Evolutionary conservation across 495 filamentous ascomycete species (phyloP), one percentile per base, ranked within the genome.

Genomic region (Neurospora terricola): DNA sequence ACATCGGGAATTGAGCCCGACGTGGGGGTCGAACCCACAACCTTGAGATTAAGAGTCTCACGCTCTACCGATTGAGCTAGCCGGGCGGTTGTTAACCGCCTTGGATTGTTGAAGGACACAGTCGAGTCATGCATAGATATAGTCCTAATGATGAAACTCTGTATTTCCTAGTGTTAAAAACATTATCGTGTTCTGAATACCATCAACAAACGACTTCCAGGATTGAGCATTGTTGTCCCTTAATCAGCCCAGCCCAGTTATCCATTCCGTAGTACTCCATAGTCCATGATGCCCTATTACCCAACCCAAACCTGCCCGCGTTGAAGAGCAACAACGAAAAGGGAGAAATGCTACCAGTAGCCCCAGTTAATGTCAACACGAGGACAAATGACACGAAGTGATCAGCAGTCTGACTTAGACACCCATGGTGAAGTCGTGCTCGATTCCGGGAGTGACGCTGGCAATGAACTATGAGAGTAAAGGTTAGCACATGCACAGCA

Each of bases 381-480:
- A 18, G 12, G 54, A 18, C 14, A 1, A 1, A 36, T 30, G 30
- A 34, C 4, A 18, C 14, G 27, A 66, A 34, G 27, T 36, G 7
- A 4, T 34, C 54, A 9, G 54, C 54, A 34, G 27, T 34, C 30
- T 66, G 54, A 66, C 74, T 77, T 79, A 98, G 38, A 99, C 90
- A 3, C 95, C 93, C 94, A 98, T 99, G 2, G 96, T 99, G 81
- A 96, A 98, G 80, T 99, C 96, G 80, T 98, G 93, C 84, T 98
- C 96, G 80, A 99, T 98, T 16, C 94, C 94, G 9, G 96, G 96
- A 30, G 95, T 98, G 36, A 99, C 95, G 73, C 92, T 94, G 14
- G 96, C 94, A 87, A 98, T 96, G 81, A 99, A 98, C 89, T 89
- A 72, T 34, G 21, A 69, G 14, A 18, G 23, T n/a, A 68, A 81